Evolutionary conservation across 2,329 filamentous ascomycete genomes (phyloP), one percentile per base, ranked within the genome.

Genomic region (Aphanocladium album): DNA sequence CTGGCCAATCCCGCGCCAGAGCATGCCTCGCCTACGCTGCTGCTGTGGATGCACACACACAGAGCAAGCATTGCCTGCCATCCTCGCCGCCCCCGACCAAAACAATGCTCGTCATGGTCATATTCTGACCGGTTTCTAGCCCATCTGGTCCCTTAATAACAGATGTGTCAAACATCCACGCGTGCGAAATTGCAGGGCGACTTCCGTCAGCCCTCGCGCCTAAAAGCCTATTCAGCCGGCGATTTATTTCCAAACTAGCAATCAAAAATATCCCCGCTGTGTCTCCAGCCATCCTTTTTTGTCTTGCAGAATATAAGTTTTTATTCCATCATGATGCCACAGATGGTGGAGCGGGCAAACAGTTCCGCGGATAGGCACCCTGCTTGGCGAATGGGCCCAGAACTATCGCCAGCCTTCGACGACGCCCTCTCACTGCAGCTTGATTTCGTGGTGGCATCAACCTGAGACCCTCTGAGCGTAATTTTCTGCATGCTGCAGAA

Each of bases 1-100:
- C 23, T 53, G 27, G 27, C 37, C 49, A 52, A 27, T 46, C 41
- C 56, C 23, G 23, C 46, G n/a, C 45, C 35, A 35, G 19, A 41
- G 49, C 57, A 59, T 59, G 49, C 57, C 57, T 59, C 49, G 56
- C 57, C 46, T 51, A 51, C 17, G 35, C 14, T 39, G n/a, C 16
- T 39, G 30, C 27, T 4, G 21, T 21, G 23, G 8, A 30, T 35
- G 23, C 23, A 17, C 25, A 12, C 35, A 39, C 5, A 39, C 5
- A 17, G 11, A 39, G 45, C 45, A 17, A 23, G 14, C 12, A 45
- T 9, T 23, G 11, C 49, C 25, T 47, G 6, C 30, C 54, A 25
- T 39, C 6, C 23, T 43, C 47, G 35, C n/a, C 37, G 14, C 33
- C 46, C 8, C 35, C 25, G 12, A 35, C 8, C 56, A 43, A 58